A percentile compares a stretch with the other conserved stretches of the same genome.
Evolutionary conservation across 2,329 filamentous ascomycete genomes (phyloP).

Genomic region (Lasiodiplodia sp.): DNA sequence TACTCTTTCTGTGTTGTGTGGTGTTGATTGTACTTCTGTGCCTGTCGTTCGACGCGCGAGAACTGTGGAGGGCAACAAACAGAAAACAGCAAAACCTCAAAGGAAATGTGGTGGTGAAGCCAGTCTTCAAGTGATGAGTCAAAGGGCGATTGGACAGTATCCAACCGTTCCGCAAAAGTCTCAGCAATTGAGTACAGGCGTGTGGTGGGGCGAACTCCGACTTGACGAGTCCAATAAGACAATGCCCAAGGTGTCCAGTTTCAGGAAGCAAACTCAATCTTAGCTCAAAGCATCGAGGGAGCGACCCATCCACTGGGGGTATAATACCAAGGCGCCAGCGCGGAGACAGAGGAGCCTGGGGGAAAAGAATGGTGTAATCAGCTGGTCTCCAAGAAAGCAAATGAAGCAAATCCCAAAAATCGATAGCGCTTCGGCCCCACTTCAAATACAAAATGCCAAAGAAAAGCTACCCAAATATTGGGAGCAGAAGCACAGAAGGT

Average conservation of each 20-base stretch:
- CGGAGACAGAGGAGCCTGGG: conserved; percentile 8
- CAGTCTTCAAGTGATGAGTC: not conserved
- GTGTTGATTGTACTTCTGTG: conserved; percentile 18
- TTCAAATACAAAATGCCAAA: conserved; percentile 15
- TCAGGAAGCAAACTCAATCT: conserved; percentile 6
- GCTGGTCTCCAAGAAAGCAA: conserved; percentile 8
- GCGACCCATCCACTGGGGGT: conserved; percentile 9
- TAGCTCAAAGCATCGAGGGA: not conserved
- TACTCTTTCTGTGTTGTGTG: conserved; percentile 20
- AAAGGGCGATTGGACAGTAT: not conserved
- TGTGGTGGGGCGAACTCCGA: not conserved
- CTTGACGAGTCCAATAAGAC: conserved; percentile 3
- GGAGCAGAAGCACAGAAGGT: conserved; percentile 1
- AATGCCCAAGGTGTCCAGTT: conserved; percentile 16
- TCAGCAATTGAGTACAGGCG: not conserved
- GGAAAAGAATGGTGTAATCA: conserved; percentile 18
- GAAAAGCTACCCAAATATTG: not conserved
- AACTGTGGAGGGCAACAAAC: not conserved
- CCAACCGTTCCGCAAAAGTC: conserved; percentile 1
- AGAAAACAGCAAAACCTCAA: conserved; percentile 5
- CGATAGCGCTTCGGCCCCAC: not conserved
- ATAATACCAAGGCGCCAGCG: conserved; percentile 10
- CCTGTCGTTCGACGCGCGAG: conserved; percentile 18
- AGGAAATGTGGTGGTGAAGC: not conserved
- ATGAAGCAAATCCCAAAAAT: conserved; percentile 8